Conservation (phyloP, 2,329 filamentous ascomycete genomes). For the Aureobasidium zeae region DNA sequence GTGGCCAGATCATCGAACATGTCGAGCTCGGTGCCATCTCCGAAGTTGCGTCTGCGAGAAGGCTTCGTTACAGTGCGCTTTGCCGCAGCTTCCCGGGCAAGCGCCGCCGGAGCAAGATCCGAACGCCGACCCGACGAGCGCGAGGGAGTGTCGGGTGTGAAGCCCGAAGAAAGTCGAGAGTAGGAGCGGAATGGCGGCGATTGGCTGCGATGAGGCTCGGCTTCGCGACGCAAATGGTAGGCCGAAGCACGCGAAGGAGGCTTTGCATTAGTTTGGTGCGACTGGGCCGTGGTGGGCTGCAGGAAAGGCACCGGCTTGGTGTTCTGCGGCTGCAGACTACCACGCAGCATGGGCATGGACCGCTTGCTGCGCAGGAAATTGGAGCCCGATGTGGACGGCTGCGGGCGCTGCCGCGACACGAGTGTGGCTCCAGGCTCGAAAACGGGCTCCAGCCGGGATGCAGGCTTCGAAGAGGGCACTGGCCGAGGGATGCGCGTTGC, state of each 20-base stretch:
- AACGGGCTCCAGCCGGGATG: conserved; percentile 76
- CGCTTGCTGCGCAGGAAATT: conserved; percentile 51
- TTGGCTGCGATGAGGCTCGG: conserved; percentile 50
- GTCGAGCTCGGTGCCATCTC: conserved; percentile 86
- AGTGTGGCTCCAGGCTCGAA: conserved; percentile 76
- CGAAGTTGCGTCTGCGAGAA: conserved; percentile 62
- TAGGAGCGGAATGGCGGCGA: conserved; percentile 39
- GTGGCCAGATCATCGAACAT: conserved; percentile 92
- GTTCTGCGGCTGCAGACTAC: conserved; percentile 39
- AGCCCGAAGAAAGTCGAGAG: conserved; percentile 40
- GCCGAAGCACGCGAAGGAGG: conserved; percentile 50
- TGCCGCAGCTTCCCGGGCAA: conserved; percentile 44
- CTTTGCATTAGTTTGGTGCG: conserved; percentile 69
- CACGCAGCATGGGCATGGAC: conserved; percentile 50
- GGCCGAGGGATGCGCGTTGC: conserved; percentile 68
- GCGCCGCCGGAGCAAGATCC: conserved; percentile 40
- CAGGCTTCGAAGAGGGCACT: conserved; percentile 35
- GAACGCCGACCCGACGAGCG: conserved; percentile 33
- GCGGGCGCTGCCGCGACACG: conserved; percentile 50
- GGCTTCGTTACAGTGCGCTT: conserved; percentile 70
- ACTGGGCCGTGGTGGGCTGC: conserved; percentile 64
- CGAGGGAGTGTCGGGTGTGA: conserved; percentile 42
- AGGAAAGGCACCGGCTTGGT: conserved; percentile 69
- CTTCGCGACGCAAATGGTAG: conserved; percentile 70
- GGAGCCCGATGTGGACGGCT: conserved; percentile 44